phyloP scores from a whole-genome alignment of 345 rosid genomes.

The Rhodamnia rubescens region DNA sequence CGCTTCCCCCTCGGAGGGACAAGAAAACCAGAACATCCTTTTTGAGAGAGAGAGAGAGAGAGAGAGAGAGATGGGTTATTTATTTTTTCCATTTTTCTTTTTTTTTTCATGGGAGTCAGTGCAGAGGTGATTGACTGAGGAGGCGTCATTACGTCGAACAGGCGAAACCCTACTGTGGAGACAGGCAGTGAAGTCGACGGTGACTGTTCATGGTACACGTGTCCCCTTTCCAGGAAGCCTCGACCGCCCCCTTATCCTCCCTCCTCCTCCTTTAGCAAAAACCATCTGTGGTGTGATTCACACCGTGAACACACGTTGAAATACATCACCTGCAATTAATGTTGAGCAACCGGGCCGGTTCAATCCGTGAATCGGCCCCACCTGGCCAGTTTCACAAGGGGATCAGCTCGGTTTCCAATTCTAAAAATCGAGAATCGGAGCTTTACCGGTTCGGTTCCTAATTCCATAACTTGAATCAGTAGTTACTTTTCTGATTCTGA shows the following conservation, averaged over 20 bases:
- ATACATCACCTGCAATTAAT: background rate
- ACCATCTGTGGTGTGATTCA: background rate
- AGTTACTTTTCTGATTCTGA: accelerated
- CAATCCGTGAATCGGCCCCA: background rate
- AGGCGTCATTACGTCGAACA: background rate
- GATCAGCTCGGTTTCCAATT: accelerated
- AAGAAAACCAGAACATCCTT: background rate
- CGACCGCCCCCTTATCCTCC: background rate
- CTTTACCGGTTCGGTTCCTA: accelerated
- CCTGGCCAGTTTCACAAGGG: background rate
- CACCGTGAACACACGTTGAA: background rate
- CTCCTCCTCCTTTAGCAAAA: background rate
- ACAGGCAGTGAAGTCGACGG: background rate
- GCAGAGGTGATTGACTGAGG: background rate
- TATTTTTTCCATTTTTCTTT: background rate
- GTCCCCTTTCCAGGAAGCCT: background rate
- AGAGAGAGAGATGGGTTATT: background rate
- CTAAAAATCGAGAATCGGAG: background rate
- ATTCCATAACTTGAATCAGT: accelerated
- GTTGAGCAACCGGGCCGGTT: background rate
- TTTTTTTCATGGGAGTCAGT: background rate
- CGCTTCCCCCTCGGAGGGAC: background rate
- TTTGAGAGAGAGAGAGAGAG: background rate
- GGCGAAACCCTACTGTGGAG: background rate
- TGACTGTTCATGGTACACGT: background rate